phyloP scores from a whole-genome alignment of 2,329 filamentous ascomycete genomes.

The Phaeosphaeriaceae sp. region DNA sequence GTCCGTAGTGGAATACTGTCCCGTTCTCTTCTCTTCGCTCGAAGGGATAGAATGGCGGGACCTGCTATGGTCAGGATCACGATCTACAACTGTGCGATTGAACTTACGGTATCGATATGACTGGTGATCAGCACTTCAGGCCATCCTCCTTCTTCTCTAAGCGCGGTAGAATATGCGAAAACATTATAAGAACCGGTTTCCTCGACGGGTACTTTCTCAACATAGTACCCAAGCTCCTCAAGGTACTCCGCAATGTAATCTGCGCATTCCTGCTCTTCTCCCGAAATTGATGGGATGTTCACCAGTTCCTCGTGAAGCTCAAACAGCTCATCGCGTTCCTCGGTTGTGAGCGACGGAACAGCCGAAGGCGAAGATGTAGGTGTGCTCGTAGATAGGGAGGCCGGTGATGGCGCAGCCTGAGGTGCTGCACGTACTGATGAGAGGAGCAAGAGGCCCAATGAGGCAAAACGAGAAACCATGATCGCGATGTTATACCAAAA shows the following conservation, averaged over 20 bases:
- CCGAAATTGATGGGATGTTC: conserved; percentile 44
- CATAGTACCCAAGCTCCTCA: conserved; percentile 55
- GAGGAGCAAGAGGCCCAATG: neutral
- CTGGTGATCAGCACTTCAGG: conserved; percentile 71
- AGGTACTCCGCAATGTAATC: conserved; percentile 73
- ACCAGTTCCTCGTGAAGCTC: conserved; percentile 31
- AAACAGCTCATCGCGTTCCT: conserved; percentile 30
- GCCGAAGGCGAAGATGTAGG: conserved; percentile 4
- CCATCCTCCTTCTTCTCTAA: conserved; percentile 47
- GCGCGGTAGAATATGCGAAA: conserved; percentile 64
- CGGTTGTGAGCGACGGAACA: conserved; percentile 14
- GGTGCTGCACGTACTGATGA: conserved; percentile 7
- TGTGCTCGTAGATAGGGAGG: neutral
- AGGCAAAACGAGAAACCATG: neutral
- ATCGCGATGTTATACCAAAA: neutral
- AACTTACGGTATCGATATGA: conserved; percentile 73
- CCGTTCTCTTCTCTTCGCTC: conserved; percentile 55
- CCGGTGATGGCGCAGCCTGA: conserved; percentile 5
- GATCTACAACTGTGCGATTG: neutral
- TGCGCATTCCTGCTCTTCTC: conserved; percentile 71
- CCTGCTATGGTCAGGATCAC: conserved; percentile 7
- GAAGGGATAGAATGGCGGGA: conserved; percentile 72
- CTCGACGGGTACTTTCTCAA: conserved; percentile 54
- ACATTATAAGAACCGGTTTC: conserved; percentile 71
- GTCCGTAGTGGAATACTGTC: conserved; percentile 63